These are phyloP conservation scores for Mucuna pruriens DNA, from an alignment of 306 rosid species.

Conservation along the genomic window DNA sequence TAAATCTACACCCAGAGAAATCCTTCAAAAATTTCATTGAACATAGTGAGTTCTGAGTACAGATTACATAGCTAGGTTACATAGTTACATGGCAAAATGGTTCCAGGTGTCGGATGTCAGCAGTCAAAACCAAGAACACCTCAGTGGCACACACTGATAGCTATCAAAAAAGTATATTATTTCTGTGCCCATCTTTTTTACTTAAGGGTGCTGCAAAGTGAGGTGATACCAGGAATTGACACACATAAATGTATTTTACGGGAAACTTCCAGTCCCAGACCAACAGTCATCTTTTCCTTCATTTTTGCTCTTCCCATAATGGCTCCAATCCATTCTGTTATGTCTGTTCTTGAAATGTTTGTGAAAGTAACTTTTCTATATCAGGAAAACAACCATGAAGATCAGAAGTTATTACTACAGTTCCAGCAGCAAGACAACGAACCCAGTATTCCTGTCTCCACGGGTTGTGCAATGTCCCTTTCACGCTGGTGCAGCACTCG, in stretches of 20 bases:
- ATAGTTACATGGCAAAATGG: slow-evolving; percentile 30
- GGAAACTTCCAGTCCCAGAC: neutral
- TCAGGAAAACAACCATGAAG: slow-evolving; percentile 35
- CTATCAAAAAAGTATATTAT: slow-evolving; percentile 15
- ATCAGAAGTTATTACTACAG: slow-evolving; percentile 30
- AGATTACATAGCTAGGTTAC: slow-evolving; percentile 4
- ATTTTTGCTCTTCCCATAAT: neutral
- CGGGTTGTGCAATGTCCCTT: slow-evolving; percentile 68
- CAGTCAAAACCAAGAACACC: neutral
- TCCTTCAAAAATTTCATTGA: neutral
- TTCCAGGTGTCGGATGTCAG: neutral
- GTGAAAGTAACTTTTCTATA: neutral
- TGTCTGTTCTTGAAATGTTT: neutral
- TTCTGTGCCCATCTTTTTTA: neutral
- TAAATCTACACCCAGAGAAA: neutral
- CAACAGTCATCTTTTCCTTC: neutral
- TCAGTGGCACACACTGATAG: neutral
- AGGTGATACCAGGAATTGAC: slow-evolving; percentile 14
- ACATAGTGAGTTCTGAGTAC: neutral
- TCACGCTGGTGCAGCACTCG: slow-evolving; percentile 67
- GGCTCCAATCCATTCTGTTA: slow-evolving; percentile 6
- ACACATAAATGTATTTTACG: neutral
- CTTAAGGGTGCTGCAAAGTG: neutral
- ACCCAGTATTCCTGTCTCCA: slow-evolving; percentile 60
- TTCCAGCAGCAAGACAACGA: slow-evolving; percentile 51